Evolutionary conservation across 768 basidiomycete species (phyloP), one percentile per base, ranked within the genome.

Genomic region (Polyporus arcularius): DNA sequence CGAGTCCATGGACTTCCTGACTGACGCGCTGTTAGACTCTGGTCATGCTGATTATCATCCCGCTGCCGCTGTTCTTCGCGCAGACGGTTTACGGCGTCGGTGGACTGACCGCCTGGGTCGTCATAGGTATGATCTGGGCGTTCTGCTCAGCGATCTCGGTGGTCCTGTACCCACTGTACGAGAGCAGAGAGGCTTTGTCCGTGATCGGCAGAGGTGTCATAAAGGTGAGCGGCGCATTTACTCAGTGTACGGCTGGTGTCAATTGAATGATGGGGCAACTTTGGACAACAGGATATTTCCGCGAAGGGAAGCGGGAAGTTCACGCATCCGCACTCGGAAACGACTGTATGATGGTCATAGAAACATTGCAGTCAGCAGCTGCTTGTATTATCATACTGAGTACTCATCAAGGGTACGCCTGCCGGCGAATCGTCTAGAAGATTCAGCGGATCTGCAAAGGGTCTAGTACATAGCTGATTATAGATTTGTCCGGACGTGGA

Each of bases 21-120:
- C 26, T 47, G 51, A 21, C 32, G 28, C 45, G 9, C 28, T 55
- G 50, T 12, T 65, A 85, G 88, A 79, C 84, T 53, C 49, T 88
- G 31, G 69, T 92, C 5, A 75, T 92, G 67, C 80, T 92, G 65
- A 74, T 94, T 65, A 55, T 93, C 56, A 85, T 97, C 55, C 96
- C 94, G 0, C 74, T 97, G 1, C 94, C 94, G 2, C 79, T 96
- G 8, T 96, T 96, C 80, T 91, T 90, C 71, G 87, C 92, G 0
- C 81, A 82, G 43, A 88, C 90, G 32, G 75, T 94, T 26, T 94
- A 85, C 62, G 80, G 82, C 26, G 78, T 82, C 42, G 65, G 74
- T 10, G 90, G 89, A 5, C 79, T 93, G 58, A 82, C 85, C 0
- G 88, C 83, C 0, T 97, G 94, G 94, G 88, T 96, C 8, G 75